phyloP scores from a whole-genome alignment of 2,329 filamentous ascomycete species.

The Rhynchosporium graminicola region DNA sequence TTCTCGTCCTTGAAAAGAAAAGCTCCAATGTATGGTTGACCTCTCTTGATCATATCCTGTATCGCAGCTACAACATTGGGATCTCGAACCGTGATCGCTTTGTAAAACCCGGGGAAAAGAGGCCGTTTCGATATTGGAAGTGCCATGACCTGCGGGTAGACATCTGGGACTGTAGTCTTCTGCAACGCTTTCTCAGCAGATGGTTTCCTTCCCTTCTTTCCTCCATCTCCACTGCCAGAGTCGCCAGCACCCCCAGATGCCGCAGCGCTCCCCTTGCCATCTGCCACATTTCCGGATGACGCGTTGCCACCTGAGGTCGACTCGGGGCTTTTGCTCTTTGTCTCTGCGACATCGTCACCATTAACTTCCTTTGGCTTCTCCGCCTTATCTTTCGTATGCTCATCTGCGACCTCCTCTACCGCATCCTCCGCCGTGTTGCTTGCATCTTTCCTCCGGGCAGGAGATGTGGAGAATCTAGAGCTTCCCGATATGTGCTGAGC shows the following conservation, averaged over 20 bases:
- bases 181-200: constrained; percentile 74
- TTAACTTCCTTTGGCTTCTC: constrained; percentile 42
- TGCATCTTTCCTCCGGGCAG: constrained; percentile 50
- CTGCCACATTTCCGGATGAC: constrained; percentile 35
- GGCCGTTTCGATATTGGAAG: constrained; percentile 94
- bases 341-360: constrained; percentile 47
- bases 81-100: constrained; percentile 95
- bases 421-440: constrained; percentile 39
- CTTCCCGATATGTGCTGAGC: constrained; percentile 43
- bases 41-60: constrained; percentile 93
- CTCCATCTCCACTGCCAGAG: constrained; percentile 54
- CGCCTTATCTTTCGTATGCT: constrained; percentile 43
- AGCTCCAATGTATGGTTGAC: constrained; percentile 94
- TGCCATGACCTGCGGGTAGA: constrained; percentile 96
- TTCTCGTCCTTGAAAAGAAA: constrained; percentile 97
- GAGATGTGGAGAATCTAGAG: constrained; percentile 52
- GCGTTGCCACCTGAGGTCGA: constrained; percentile 31
- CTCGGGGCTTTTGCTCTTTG: constrained; percentile 37
- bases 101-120: constrained; percentile 97
- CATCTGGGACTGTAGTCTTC: constrained; percentile 87
- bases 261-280: constrained; percentile 36
- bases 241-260: constrained; percentile 35
- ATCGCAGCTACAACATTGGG: constrained; percentile 89
- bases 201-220: constrained; percentile 69
- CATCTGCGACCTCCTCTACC: constrained; percentile 45